Base-by-base conservation (phyloP, 768 basidiomycete genomes). In the Tephrocybe sp. region DNA sequence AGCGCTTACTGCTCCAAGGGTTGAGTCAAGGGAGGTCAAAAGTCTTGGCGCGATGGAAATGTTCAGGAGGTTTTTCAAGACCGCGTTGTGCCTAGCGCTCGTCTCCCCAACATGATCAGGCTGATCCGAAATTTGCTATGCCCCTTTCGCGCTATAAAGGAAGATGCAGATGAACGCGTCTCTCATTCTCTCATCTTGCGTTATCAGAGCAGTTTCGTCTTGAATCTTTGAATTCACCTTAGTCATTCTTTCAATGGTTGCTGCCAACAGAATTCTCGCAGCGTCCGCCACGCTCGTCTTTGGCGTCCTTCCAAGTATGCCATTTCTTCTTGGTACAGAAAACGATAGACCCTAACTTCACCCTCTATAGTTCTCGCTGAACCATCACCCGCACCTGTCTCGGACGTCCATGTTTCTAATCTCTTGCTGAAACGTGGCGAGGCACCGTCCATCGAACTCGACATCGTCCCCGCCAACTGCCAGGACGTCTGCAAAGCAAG, bases 1-100 rank as follows among this genome's bases (percentile, higher is more conserved):
- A 11, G 28, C 11, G 6, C 11, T 30, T 30, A 5, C 28, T 30
- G 6, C 28, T 30, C 28, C 28, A n/a, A n/a, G n/a, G 28, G 28
- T 5, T 30, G 28, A 30, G 28, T 30, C 28, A 11, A 30, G 28
- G 11, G 11, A 11, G 75, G 52, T 67, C 73, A 14, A 62, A 58
- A 48, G 33, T 67, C 40, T 58, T 61, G 36, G 64, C 28, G 28
- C 28, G 28, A 30, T 30, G 6, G 11, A 5, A 30, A 5, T 30
- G 11, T 30, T 30, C 28, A 5, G 28, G 28, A 30, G 28, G 11
- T 5, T 30, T 11, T 11, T 5, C 6, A 30, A 11, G 28, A 30
- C 5, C 28, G 28, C 11, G 28, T 30, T 30, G 28, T 5, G 28
- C 11, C 11, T 30, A 30, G n/a, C n/a, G n/a, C n/a, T n/a, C n/a